phyloP scores from a whole-genome alignment of 495 filamentous ascomycete genomes.

The Lophiostoma macrostomum region DNA sequence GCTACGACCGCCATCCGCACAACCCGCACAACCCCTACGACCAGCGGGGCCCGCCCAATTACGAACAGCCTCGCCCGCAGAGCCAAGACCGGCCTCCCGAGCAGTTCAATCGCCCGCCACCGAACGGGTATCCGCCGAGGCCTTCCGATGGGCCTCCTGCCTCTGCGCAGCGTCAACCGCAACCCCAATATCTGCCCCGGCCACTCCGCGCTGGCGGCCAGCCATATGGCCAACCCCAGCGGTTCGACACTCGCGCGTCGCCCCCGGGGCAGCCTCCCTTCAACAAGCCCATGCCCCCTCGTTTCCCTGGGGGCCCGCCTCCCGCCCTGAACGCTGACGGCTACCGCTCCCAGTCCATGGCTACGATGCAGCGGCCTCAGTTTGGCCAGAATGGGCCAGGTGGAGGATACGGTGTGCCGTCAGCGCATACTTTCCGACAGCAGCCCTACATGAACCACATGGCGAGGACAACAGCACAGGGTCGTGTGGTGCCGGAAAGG shows the following conservation, averaged over 20 bases:
- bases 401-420: conserved; percentile 62
- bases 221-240: conserved; percentile 65
- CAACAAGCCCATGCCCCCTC: conserved; percentile 53
- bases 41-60: conserved; percentile 37
- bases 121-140: conserved; percentile 56
- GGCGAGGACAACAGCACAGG: conserved; percentile 81
- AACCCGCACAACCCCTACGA: conserved; percentile 23
- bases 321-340: conserved; percentile 80
- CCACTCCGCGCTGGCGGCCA: conserved; percentile 57
- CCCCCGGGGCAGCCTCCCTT: conserved; percentile 51
- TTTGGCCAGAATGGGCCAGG: conserved; percentile 46
- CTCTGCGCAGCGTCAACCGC: conserved; percentile 51
- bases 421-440: conserved; percentile 72
- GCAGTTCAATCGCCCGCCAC: conserved; percentile 37
- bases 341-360: conserved; percentile 90
- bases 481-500: conserved; percentile 83
- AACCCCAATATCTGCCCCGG: conserved; percentile 63
- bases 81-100: conserved; percentile 39
- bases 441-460: conserved; percentile 61
- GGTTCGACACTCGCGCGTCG: conserved; percentile 65
- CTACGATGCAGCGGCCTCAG: conserved; percentile 62
- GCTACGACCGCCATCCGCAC: conserved; percentile 26
- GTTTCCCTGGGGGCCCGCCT: conserved; percentile 51
- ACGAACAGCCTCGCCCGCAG: conserved; percentile 44
- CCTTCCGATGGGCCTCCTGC: conserved; percentile 29